Evolutionary conservation across 495 filamentous ascomycete genomes (phyloP), one percentile per base, ranked within the genome.

Genomic region (Penicillium angulare): DNA sequence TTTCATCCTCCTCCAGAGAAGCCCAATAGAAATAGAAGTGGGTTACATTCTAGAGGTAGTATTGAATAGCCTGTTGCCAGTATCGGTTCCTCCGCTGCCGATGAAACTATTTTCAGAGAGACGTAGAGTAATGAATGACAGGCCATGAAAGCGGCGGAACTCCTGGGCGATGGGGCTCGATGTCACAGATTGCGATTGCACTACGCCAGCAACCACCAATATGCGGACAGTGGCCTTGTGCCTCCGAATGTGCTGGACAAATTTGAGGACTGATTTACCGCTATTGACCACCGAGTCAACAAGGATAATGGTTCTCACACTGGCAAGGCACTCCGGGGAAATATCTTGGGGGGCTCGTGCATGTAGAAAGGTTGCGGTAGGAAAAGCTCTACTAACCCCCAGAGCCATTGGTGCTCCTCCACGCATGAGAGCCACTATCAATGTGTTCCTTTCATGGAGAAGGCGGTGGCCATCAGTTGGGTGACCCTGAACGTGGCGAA

Each of bases 321-420:
- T 65, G 3, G 66, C 13, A 8, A 87, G 23, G 59, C 82, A 73
- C 10, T 75, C 27, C 2, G 20, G 26, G 47, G 57, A 67, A 47
- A 87, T 49, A 39, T 86, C 78, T 0, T 57, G 50, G 0, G 78
- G 65, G 18, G 60, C 4, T 1, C 63, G 69, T 3, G 81, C 84
- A 55, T 88, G 82, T 1, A 82, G 27, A 50, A 86, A 82, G 59
- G 67, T 75, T 12, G 83, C 79, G 1, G 59, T 50, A 0, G 79
- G 77, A 23, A 86, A 79, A 18, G 69, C 77, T 2, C 83, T 72
- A 55, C 60, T 82, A 49, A 87, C 73, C 5, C 84, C 84, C 5
- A 74, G 67, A n/a, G 84, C 85, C 80, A 88, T 83, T 10, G 84
- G 69, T 60, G 86, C 82, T 21, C 84, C 84, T 16, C 79, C 84